Percentiles rank a stretch among this genome's conserved stretches.
These are phyloP conservation scores for Leptographium procerum DNA, from an alignment of 2,329 filamentous ascomycete genomes.

Conservation along the genomic window DNA sequence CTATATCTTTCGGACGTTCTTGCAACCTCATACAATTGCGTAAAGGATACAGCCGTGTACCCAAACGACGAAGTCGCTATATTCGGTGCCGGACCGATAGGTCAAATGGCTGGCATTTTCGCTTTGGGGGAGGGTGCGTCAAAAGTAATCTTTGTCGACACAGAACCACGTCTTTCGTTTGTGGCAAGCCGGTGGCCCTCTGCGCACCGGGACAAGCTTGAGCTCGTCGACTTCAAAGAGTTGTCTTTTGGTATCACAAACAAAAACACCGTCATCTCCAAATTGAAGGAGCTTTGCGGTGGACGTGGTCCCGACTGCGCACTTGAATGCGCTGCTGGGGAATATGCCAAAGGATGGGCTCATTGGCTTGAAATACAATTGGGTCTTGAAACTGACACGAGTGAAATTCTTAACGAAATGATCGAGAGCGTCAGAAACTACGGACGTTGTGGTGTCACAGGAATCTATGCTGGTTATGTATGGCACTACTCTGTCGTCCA, in stretches of 20 bases:
- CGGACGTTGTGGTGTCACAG: conserved; percentile 67
- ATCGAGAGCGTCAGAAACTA: conserved; percentile 61
- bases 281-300: conserved; percentile 61
- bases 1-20: conserved; percentile 75
- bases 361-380: conserved; percentile 46
- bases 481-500: conserved; percentile 16
- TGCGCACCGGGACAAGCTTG: conserved; percentile 40
- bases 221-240: conserved; percentile 56
- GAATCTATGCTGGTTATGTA: conserved; percentile 52
- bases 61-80: conserved; percentile 67
- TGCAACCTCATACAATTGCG: conserved; percentile 67
- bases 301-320: conserved; percentile 63
- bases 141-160: conserved; percentile 70
- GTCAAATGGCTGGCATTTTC: conserved; percentile 73
- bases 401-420: conserved; percentile 72
- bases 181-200: conserved; percentile 49
- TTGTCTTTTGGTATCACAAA: conserved; percentile 28
- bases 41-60: conserved; percentile 75
- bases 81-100: conserved; percentile 78
- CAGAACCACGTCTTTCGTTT: conserved; percentile 57
- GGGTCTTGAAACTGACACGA: conserved; percentile 75
- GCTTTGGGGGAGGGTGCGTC: conserved; percentile 61
- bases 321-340: conserved; percentile 54
- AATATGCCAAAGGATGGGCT: conserved; percentile 50
- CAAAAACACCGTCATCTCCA: conserved; percentile 43